Evolutionary conservation across 345 rosid species (phyloP).

Genomic region (Gossypium turneri): DNA sequence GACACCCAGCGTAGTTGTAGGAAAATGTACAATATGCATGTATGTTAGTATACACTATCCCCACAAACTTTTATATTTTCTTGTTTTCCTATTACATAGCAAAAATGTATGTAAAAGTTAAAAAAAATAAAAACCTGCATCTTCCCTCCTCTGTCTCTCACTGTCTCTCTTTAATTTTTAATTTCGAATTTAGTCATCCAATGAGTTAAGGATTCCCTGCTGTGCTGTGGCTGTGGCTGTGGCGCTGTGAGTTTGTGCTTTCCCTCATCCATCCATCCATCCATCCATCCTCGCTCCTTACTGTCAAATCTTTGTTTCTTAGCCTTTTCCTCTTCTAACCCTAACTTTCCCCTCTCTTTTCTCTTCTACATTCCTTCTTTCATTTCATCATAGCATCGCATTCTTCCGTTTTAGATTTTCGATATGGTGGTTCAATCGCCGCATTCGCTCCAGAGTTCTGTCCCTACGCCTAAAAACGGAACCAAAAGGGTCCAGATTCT

Average conservation of each 20-base stretch:
- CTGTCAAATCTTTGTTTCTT: neutral
- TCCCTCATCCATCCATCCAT: neutral
- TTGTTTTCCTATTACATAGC: too few species aligned
- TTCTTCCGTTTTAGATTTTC: neutral
- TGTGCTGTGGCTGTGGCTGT: neutral
- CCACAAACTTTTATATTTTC: too few species aligned
- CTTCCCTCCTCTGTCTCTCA: neutral
- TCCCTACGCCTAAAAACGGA: neutral
- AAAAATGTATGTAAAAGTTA: too few species aligned
- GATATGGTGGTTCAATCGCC: constrained; percentile 20
- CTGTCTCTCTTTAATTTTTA: neutral
- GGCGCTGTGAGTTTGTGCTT: neutral
- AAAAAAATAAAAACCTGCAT: too few species aligned
- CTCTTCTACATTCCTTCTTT: neutral
- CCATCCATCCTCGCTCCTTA: neutral
- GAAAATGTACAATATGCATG: too few species aligned
- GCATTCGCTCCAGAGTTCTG: constrained; percentile 5
- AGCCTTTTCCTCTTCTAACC: constrained; percentile 1
- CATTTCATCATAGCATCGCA: neutral
- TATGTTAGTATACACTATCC: too few species aligned
- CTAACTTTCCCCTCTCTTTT: neutral
- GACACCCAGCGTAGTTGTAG: neutral
- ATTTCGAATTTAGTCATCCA: neutral
- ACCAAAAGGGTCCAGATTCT: neutral
- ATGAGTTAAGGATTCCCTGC: neutral